Evolutionary conservation across 768 basidiomycete genomes (phyloP), one percentile per base, ranked within the genome.

Genomic region (Strobilomyces echinocephalus): DNA sequence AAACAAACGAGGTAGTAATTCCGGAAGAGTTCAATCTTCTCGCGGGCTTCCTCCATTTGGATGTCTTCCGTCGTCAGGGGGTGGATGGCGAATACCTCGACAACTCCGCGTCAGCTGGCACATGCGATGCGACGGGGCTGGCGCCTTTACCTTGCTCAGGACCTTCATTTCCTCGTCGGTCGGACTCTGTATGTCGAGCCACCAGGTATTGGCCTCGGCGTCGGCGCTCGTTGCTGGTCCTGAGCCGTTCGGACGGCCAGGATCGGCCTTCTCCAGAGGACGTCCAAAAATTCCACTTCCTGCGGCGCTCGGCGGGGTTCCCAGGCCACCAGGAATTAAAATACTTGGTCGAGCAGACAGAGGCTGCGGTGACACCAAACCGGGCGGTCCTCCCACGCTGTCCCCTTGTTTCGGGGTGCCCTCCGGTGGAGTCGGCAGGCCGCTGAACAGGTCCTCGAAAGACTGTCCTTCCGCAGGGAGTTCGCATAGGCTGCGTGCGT

Each of bases 1-100:
- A 99, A 99, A 78, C 95, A 98, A 56, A 98, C 97, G 49, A 99
- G 83, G 69, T 97, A 98, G 70, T 99, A 99, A 68, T 95, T 95
- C 50, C 95, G 81, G 80, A 98, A 99, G 18, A 99, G 82, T 69
- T 99, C 97, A 62, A 99, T 99, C 78, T 99, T 99, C 76, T 99
- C 97, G 64, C 97, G 92, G 38, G 95, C 90, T 75, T 99, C 97
- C 72, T 99, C 97, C 88, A 98, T 97, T 65, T 91, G 86, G 67
- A 99, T 98, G 76, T 99, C 97, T 76, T 99, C 97, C 18, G 95
- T 95, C 5, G 97, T 99, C 59, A 99, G 79, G 4, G 97, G 97
- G 73, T 99, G 97, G 64, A 99, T 97, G 18, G 81, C 82, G 71
- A 98, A 99, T 10, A 95, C 94, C 95, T 97, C 30, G 35, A 40